Percentiles rank a stretch among this genome's conserved stretches.
phyloP scores from a whole-genome alignment of 2,329 filamentous ascomycete genomes.

The Apiospora marii region DNA sequence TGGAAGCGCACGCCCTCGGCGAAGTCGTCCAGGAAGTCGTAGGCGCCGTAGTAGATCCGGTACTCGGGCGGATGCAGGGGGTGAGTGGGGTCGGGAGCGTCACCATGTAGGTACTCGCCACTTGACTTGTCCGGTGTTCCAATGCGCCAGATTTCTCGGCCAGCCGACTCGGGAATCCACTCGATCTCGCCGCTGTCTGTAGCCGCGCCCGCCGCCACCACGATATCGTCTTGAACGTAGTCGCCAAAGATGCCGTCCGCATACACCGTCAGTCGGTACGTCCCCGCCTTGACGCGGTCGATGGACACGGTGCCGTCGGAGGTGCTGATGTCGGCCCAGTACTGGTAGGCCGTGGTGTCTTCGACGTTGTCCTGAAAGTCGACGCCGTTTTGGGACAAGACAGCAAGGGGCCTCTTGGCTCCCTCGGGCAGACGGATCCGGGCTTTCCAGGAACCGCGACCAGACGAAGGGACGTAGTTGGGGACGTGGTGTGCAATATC shows the following conservation, averaged over 20 bases:
- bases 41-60: constrained; percentile 66
- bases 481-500: constrained; percentile 66
- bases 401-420: constrained; percentile 60
- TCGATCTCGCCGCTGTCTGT: constrained; percentile 47
- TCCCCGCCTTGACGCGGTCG: constrained; percentile 61
- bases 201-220: constrained; percentile 49
- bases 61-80: constrained; percentile 64
- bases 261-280: constrained; percentile 69
- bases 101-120: constrained; percentile 68
- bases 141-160: constrained; percentile 68
- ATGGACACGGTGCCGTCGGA: constrained; percentile 58
- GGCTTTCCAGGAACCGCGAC: constrained; percentile 59
- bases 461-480: constrained; percentile 62
- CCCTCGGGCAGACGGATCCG: constrained; percentile 59
- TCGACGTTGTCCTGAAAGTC: constrained; percentile 67
- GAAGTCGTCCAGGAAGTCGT: constrained; percentile 68
- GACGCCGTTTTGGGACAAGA: constrained; percentile 59
- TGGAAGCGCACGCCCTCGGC: constrained; percentile 64
- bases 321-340: constrained; percentile 63
- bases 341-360: constrained; percentile 64
- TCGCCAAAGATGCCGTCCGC: constrained; percentile 69
- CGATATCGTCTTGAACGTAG: constrained; percentile 59
- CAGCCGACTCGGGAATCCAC: constrained; percentile 64
- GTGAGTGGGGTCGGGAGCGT: constrained; percentile 55
- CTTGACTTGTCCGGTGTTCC: constrained; percentile 68